A percentile compares a stretch with the other conserved stretches of the same genome.
phyloP scores from a whole-genome alignment of 257 asterid genomes.

The Rhazya stricta region DNA sequence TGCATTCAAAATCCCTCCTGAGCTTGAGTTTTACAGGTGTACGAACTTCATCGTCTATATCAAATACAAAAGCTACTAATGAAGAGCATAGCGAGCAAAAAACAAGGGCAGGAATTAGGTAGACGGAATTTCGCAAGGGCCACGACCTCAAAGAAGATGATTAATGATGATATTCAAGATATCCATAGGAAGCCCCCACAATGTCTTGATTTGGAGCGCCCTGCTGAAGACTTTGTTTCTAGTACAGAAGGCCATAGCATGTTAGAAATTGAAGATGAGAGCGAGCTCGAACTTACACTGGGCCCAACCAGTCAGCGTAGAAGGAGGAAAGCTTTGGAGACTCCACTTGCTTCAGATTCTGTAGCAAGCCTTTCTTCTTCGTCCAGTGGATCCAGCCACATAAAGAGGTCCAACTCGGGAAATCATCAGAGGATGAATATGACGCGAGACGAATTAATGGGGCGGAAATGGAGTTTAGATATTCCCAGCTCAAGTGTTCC shows the following conservation, averaged over 20 bases:
- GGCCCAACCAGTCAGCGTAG: conserved; percentile 51
- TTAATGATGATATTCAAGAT: conserved; percentile 3
- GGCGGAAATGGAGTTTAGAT: conserved; percentile 50
- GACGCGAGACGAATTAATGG: conserved; percentile 10
- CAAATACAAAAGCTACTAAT: conserved; percentile 67
- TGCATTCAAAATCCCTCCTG: neutral
- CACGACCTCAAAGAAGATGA: conserved; percentile 15
- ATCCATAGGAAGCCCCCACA: conserved; percentile 14
- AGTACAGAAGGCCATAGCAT: conserved; percentile 18
- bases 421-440: conserved; percentile 14
- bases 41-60: conserved; percentile 85
- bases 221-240: conserved; percentile 20
- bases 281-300: conserved; percentile 78
- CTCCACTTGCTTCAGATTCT: conserved; percentile 34
- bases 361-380: conserved; percentile 64
- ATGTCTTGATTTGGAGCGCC: conserved; percentile 30
- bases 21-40: conserved; percentile 39
- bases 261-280: conserved; percentile 29
- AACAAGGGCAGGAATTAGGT: conserved; percentile 14
- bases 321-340: conserved; percentile 28
- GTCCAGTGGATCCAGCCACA: conserved; percentile 48
- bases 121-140: conserved; percentile 12
- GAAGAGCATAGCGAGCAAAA: conserved; percentile 39
- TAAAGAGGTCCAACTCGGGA: conserved; percentile 28
- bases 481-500: conserved; percentile 20